These are phyloP conservation scores for Tarenaya hassleriana DNA, from an alignment of 345 rosid genomes.

Conservation along the genomic window DNA sequence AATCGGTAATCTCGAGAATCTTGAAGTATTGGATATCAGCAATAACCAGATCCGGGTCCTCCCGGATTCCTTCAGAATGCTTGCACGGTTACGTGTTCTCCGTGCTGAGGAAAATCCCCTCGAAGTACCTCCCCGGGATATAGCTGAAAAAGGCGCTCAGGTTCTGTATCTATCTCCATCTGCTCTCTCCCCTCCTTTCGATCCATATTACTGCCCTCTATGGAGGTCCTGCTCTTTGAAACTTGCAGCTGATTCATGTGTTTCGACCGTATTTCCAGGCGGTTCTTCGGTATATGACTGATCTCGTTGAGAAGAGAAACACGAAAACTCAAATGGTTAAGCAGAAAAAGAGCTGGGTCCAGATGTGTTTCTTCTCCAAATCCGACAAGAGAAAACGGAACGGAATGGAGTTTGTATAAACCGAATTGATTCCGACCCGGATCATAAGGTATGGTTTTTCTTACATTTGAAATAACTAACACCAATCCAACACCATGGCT, in stretches of 20 bases:
- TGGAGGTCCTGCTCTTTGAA: neutral
- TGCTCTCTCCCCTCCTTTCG: neutral
- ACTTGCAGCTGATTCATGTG: conserved; percentile 8
- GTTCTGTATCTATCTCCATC: conserved; percentile 30
- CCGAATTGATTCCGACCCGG: conserved; percentile 18
- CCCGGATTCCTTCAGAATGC: conserved; percentile 84
- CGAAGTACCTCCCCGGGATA: conserved; percentile 81
- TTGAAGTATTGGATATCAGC: conserved; percentile 91
- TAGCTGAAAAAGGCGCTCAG: conserved; percentile 91
- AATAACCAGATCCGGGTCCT: conserved; percentile 90
- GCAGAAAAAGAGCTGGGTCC: conserved; percentile 92
- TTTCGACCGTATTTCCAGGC: conserved; percentile 46
- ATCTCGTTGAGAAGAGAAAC: conserved; percentile 53
- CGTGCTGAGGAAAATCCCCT: conserved; percentile 81
- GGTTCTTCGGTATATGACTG: conserved; percentile 80
- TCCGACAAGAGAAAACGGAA: conserved; percentile 87
- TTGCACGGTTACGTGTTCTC: conserved; percentile 54
- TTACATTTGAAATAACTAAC: neutral
- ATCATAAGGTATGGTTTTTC: conserved; percentile 28
- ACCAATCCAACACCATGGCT: no score
- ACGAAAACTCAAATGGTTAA: conserved; percentile 47
- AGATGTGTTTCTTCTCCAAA: conserved; percentile 81
- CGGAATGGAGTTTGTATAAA: conserved; percentile 56
- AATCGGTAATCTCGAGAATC: conserved; percentile 93
- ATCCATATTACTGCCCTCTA: no score